Conservation (phyloP, 2,329 filamentous ascomycete genomes). For the Venturia asperata region DNA sequence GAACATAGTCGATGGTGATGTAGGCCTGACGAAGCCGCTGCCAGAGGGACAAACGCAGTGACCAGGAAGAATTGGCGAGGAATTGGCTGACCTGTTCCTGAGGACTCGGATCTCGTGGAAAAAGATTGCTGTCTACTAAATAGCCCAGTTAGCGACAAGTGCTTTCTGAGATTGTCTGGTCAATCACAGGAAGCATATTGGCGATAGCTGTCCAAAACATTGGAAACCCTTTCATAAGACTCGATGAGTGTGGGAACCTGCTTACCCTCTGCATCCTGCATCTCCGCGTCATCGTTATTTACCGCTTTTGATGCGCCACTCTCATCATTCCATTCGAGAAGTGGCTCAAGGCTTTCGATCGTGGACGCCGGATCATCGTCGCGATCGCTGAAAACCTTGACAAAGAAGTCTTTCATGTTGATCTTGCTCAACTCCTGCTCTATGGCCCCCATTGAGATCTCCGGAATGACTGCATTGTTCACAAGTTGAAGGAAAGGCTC, state of each 20-base stretch:
- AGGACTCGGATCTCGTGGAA: conserved; percentile 22
- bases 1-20: conserved; percentile 70
- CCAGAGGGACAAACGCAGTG: conserved; percentile 83
- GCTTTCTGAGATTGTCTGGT: background rate
- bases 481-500: conserved; percentile 54
- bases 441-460: conserved; percentile 73
- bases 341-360: conserved; percentile 87
- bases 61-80: conserved; percentile 70
- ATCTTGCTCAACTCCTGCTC: conserved; percentile 88
- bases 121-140: background rate
- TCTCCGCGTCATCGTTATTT: conserved; percentile 9
- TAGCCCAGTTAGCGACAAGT: background rate
- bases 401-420: conserved; percentile 94
- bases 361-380: conserved; percentile 74
- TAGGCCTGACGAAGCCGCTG: conserved; percentile 86
- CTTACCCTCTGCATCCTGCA: background rate
- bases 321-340: conserved; percentile 62
- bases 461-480: conserved; percentile 84
- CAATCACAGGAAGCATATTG: background rate
- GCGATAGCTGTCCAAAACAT: background rate
- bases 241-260: background rate
- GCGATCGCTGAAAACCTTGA: conserved; percentile 78
- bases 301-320: too few relatives aligned
- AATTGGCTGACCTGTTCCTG: conserved; percentile 79
- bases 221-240: background rate